A percentile compares a stretch with the other conserved stretches of the same genome.
Conservation (phyloP, 495 filamentous ascomycete genomes). For the Friedmanniomyces endolithicus region DNA sequence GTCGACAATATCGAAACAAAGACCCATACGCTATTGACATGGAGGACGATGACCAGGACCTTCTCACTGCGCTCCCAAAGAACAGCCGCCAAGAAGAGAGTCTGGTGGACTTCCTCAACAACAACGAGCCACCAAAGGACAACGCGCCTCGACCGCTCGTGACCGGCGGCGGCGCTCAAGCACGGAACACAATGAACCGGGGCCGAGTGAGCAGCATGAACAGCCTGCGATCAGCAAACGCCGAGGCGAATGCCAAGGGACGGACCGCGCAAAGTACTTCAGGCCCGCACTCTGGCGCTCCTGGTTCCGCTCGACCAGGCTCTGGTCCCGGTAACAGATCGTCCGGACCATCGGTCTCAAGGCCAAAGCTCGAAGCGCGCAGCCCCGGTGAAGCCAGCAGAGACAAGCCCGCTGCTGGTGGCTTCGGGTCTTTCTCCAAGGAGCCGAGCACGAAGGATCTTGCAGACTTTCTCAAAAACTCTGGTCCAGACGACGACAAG, state of each 20-base stretch:
- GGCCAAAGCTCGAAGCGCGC: neutral
- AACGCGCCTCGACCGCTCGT: conserved; percentile 34
- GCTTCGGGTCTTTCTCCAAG: neutral
- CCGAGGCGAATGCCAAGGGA: neutral
- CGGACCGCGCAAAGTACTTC: neutral
- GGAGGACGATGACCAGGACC: conserved; percentile 62
- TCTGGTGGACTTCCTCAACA: conserved; percentile 78
- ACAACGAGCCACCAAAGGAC: conserved; percentile 58
- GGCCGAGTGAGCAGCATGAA: conserved; percentile 7
- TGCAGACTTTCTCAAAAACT: conserved; percentile 67
- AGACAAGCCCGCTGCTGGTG: neutral
- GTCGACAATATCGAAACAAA: conserved; percentile 62
- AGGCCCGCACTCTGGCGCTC: neutral
- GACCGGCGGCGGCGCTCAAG: neutral
- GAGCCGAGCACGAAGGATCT: conserved; percentile 48
- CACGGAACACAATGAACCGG: conserved; percentile 4
- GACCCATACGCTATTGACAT: conserved; percentile 90
- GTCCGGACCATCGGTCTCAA: neutral
- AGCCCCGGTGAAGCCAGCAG: neutral
- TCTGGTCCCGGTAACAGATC: too few relatives aligned
- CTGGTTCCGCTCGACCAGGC: neutral
- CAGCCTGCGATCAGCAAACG: neutral
- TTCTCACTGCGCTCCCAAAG: conserved; percentile 30
- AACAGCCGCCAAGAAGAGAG: conserved; percentile 45
- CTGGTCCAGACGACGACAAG: conserved; percentile 41